A percentile compares a stretch with the other conserved stretches of the same genome.
phyloP scores from a whole-genome alignment of 352 stramenopile species.

The Aphanomyces astaci region DNA sequence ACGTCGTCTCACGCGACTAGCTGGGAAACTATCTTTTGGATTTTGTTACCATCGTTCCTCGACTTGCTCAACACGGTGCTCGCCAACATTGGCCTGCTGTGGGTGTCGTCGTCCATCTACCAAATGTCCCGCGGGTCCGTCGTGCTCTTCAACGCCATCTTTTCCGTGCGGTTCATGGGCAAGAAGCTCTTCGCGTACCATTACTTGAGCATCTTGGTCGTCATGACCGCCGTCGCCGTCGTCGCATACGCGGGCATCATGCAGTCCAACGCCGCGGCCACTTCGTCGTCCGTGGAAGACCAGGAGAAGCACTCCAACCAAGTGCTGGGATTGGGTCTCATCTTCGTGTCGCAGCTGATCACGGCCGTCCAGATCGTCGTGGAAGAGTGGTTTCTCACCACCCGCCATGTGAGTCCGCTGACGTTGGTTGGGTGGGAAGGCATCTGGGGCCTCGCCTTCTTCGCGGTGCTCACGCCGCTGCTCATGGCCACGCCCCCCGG shows the following conservation, averaged over 20 bases:
- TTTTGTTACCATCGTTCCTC: constrained; percentile 63
- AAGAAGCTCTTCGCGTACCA: constrained; percentile 80
- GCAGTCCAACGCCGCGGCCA: constrained; percentile 24
- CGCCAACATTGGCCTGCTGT: constrained; percentile 80
- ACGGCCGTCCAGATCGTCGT: constrained; percentile 85
- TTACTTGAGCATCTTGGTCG: constrained; percentile 72
- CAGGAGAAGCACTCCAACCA: constrained; percentile 34
- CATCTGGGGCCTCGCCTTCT: constrained; percentile 80
- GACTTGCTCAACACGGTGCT: constrained; percentile 81
- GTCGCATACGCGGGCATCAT: constrained; percentile 60
- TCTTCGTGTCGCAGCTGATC: constrained; percentile 72
- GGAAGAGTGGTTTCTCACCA: constrained; percentile 83
- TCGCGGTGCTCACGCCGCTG: constrained; percentile 56
- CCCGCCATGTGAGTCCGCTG: constrained; percentile 77
- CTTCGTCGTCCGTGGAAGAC: constrained; percentile 9
- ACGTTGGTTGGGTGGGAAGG: constrained; percentile 82
- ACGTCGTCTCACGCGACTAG: neutral
- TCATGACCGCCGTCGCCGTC: constrained; percentile 58
- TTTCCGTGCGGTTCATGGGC: constrained; percentile 75
- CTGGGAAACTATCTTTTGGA: constrained; percentile 22
- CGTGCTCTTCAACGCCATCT: constrained; percentile 86
- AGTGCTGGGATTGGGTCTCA: constrained; percentile 62
- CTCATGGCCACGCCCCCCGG: constrained; percentile 48
- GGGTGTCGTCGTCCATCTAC: constrained; percentile 84
- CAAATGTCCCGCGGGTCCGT: constrained; percentile 87